Conservation (phyloP, 2,329 filamentous ascomycete genomes). For the Fusarium sp. region DNA sequence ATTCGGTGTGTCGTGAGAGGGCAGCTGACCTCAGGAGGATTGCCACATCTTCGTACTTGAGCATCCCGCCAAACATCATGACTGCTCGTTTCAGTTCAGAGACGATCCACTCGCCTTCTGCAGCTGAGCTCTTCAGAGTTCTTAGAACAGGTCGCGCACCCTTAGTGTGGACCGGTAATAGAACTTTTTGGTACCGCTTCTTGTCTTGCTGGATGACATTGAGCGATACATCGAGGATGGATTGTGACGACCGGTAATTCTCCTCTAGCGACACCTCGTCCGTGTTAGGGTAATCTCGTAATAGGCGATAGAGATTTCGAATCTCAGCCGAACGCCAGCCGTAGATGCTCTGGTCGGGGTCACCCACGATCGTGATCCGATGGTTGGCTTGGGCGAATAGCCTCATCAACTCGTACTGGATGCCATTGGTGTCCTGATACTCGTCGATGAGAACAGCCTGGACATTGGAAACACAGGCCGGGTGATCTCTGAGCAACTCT, state of each 20-base stretch:
- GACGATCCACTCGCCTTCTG: slow-evolving; percentile 89
- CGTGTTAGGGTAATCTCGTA: slow-evolving; percentile 77
- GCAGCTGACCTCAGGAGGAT: slow-evolving; percentile 85
- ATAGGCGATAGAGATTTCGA: slow-evolving; percentile 81
- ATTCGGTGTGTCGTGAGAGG: slow-evolving; percentile 85
- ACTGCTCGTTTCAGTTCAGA: slow-evolving; percentile 77
- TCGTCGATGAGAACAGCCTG: slow-evolving; percentile 94
- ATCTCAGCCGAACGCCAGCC: slow-evolving; percentile 94
- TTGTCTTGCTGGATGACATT: slow-evolving; percentile 91
- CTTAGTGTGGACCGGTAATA: slow-evolving; percentile 80
- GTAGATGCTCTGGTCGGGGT: slow-evolving; percentile 98
- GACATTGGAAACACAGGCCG: slow-evolving; percentile 85
- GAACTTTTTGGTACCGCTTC: slow-evolving; percentile 76
- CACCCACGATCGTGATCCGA: slow-evolving; percentile 92
- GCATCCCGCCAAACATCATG: slow-evolving; percentile 74
- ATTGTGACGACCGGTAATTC: slow-evolving; percentile 91
- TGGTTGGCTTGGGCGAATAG: slow-evolving; percentile 76
- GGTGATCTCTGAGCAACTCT: slow-evolving; percentile 75
- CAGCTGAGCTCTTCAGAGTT: slow-evolving; percentile 70
- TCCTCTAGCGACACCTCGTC: slow-evolving; percentile 86
- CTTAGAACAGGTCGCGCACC: slow-evolving; percentile 84
- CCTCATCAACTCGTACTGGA: slow-evolving; percentile 94
- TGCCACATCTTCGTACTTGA: slow-evolving; percentile 80
- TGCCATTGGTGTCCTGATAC: slow-evolving; percentile 95
- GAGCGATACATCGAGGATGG: slow-evolving; percentile 80